Evolutionary conservation across 2,329 filamentous ascomycete species (phyloP), one percentile per base, ranked within the genome.

Genomic region (Remersonia thermophila): DNA sequence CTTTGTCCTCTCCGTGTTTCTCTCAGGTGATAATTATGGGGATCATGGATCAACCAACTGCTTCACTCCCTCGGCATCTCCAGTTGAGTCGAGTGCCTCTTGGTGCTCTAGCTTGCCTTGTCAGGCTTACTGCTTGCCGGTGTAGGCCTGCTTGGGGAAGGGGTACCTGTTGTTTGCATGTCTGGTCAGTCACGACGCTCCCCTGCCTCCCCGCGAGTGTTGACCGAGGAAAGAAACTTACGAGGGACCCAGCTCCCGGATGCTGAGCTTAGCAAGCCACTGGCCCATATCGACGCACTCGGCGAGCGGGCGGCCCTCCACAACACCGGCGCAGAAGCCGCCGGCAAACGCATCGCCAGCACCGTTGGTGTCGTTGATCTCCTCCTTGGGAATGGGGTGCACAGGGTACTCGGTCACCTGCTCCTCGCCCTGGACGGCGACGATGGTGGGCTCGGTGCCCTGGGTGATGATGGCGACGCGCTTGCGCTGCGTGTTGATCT

Each of bases 261-360:
- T 89, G 70, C 86, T 91, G 54, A 94, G 69, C 55, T 81, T 80
- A 33, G 91, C 91, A 48, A 98, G 74, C 91, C 91, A 98, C 65
- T 95, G 87, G 47, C 91, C 91, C 73, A 91, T 83, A 59, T 95
- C 83, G 50, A 98, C 72, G 54, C 73, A 73, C 48, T 78, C 75
- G 51, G 82, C 78, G 34, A 98, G 70, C 37, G 75, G 58, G 67
- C 91, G 83, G 60, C 82, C 85, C 61, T 89, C 71, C 44, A 94
- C 79, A 46, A 96, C 69, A 55, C 87, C 91, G 36, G 91, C 91
- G 38, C 84, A 70, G 64, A 98, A 86, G 46, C 91, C 91, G 55
- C 86, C 91, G 40, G 91, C 89, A 55, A 98, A 98, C 36, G 91
- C 89, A 58, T 98, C 91, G 58, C 86, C 91, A 44, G 91, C 91